Evolutionary conservation across 257 asterid species (phyloP).

Genomic region (Solanum pennellii): DNA sequence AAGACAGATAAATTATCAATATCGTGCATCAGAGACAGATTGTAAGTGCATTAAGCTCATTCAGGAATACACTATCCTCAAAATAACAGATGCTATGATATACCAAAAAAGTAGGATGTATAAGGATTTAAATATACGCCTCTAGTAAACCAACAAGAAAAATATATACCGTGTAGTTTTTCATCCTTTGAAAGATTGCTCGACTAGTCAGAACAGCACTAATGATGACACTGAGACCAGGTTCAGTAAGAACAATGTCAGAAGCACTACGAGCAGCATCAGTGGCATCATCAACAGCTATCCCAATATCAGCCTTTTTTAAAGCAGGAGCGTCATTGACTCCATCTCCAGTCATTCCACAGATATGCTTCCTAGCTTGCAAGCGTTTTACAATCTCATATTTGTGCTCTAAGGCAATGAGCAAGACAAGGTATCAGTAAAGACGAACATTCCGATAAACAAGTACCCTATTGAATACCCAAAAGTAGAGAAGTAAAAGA

Average conservation of each 20-base stretch:
- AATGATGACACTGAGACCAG: conserved; percentile 96
- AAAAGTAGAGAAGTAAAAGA: background rate
- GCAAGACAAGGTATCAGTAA: background rate
- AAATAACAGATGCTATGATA: background rate
- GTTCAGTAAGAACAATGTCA: conserved; percentile 94
- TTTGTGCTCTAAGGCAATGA: conserved; percentile 63
- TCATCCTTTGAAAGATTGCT: conserved; percentile 97
- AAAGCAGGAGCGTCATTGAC: conserved; percentile 98
- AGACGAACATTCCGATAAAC: background rate
- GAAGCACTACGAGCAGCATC: conserved; percentile 99
- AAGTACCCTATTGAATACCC: background rate
- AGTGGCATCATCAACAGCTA: conserved; percentile 98
- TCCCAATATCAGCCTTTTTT: conserved; percentile 95
- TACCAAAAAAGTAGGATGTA: background rate
- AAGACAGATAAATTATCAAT: background rate
- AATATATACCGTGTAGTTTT: conserved; percentile 74
- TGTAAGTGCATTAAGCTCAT: background rate
- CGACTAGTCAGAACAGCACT: conserved; percentile 97
- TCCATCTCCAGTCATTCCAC: conserved; percentile 99
- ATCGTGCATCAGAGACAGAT: background rate
- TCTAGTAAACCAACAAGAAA: background rate
- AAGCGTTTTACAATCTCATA: conserved; percentile 95
- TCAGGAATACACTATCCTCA: background rate
- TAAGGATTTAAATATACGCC: background rate
- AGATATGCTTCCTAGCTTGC: conserved; percentile 93